A percentile compares a stretch with the other conserved stretches of the same genome.
Conservation (phyloP, 768 basidiomycete genomes). For the Russula lepida region DNA sequence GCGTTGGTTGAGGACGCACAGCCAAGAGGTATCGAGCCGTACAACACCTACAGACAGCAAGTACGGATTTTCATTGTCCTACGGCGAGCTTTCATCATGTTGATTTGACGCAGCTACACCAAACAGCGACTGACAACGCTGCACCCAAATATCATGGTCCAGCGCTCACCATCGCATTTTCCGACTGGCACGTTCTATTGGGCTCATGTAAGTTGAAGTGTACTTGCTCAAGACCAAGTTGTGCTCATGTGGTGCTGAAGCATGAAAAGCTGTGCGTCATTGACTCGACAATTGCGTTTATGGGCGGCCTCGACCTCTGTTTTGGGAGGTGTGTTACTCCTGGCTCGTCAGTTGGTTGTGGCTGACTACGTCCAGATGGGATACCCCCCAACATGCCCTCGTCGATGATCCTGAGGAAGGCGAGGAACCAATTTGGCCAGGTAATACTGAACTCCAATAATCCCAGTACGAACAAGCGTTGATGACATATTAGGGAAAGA, state of each 20-base stretch:
- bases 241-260: slow-evolving; percentile 33
- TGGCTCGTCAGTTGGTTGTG: neutral
- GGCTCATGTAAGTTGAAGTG: slow-evolving; percentile 70
- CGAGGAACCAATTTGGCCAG: slow-evolving; percentile 76
- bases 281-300: slow-evolving; percentile 95
- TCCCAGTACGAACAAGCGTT: neutral
- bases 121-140: slow-evolving; percentile 73
- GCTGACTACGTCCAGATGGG: slow-evolving; percentile 55
- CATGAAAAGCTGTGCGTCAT: slow-evolving; percentile 98
- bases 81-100: neutral
- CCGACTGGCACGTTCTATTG: slow-evolving; percentile 97
- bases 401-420: slow-evolving; percentile 73
- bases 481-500: slow-evolving; percentile 67
- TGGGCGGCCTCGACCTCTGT: slow-evolving; percentile 94
- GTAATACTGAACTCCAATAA: slow-evolving; percentile 32
- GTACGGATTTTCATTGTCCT: slow-evolving; percentile 33
- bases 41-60: slow-evolving; percentile 94
- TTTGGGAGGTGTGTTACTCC: slow-evolving; percentile 57
- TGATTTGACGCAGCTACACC: slow-evolving; percentile 49
- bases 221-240: neutral
- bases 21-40: slow-evolving; percentile 90
- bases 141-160: slow-evolving; percentile 91
- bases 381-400: slow-evolving; percentile 88
- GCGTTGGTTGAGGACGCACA: slow-evolving; percentile 26
- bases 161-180: slow-evolving; percentile 95